phyloP scores from a whole-genome alignment of 2,329 filamentous ascomycete genomes.

The Aspergillus hiratsukae region DNA sequence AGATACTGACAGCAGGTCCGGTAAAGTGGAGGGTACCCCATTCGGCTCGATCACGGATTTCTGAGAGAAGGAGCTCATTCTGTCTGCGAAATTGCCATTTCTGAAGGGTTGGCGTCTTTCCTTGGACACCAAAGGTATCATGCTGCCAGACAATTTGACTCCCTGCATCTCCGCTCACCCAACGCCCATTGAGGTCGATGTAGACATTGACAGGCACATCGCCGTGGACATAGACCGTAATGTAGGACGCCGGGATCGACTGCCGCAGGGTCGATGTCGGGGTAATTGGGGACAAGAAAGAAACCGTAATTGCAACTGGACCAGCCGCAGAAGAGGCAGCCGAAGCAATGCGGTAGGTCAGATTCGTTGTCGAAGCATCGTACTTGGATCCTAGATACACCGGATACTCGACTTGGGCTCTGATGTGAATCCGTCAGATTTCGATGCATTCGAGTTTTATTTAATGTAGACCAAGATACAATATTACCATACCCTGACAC shows the following conservation, averaged over 20 bases:
- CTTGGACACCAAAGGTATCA: slow-evolving; percentile 40
- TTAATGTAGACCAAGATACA: neutral
- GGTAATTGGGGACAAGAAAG: slow-evolving; percentile 72
- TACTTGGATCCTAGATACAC: slow-evolving; percentile 59
- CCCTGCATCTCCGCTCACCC: slow-evolving; percentile 71
- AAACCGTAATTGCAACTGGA: slow-evolving; percentile 54
- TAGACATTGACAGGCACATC: slow-evolving; percentile 60
- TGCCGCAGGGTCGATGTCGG: slow-evolving; percentile 76
- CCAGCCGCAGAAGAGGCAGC: slow-evolving; percentile 26
- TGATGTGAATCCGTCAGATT: slow-evolving; percentile 18
- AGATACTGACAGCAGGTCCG: slow-evolving; percentile 51
- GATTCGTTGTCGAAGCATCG: slow-evolving; percentile 66
- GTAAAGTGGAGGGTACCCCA: slow-evolving; percentile 80
- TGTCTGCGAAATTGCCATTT: slow-evolving; percentile 41
- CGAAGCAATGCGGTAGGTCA: slow-evolving; percentile 58
- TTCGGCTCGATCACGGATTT: slow-evolving; percentile 69
- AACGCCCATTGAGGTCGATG: slow-evolving; percentile 68
- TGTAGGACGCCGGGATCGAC: slow-evolving; percentile 75
- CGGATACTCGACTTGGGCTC: slow-evolving; percentile 57
- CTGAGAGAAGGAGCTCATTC: slow-evolving; percentile 66
- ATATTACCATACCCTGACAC: slow-evolving; percentile 40
- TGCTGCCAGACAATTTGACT: slow-evolving; percentile 69
- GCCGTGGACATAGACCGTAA: slow-evolving; percentile 67
- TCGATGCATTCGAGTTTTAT: neutral
- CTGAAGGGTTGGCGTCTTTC: slow-evolving; percentile 38